Conservation (phyloP, 768 basidiomycete genomes). For the Tephrocybe sp. region DNA sequence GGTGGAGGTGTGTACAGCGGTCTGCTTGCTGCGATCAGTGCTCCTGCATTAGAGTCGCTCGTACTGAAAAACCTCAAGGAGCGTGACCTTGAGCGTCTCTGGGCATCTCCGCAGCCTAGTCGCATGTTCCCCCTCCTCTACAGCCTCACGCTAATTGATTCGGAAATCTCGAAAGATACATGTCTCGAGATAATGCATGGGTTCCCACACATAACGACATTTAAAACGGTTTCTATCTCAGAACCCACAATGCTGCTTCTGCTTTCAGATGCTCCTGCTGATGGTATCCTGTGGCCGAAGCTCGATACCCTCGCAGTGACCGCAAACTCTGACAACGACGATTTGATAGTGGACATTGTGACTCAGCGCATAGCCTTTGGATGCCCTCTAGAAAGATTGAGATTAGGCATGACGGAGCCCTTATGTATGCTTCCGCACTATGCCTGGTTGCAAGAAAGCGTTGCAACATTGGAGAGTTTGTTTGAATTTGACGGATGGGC, state of each 20-base stretch:
- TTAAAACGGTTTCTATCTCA: conserved; percentile 24
- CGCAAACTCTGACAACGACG: conserved; percentile 24
- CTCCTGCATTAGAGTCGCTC: conserved; percentile 38
- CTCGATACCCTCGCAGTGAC: conserved; percentile 28
- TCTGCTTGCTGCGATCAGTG: conserved; percentile 35
- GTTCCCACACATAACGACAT: conserved; percentile 33
- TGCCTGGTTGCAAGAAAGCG: conserved; percentile 12
- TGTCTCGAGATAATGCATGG: conserved; percentile 28
- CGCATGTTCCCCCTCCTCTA: conserved; percentile 32
- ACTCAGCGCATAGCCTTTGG: conserved; percentile 21
- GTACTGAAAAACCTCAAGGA: conserved; percentile 41
- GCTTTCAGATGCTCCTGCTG: conserved; percentile 16
- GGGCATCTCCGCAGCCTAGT: conserved; percentile 18
- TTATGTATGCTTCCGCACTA: conserved; percentile 16
- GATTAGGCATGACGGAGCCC: conserved; percentile 22
- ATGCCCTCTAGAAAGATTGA: conserved; percentile 26
- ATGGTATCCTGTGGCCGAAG: conserved; percentile 31
- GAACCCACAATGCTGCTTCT: conserved; percentile 26
- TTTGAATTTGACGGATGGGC: conserved; percentile 29
- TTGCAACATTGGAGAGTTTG: conserved; percentile 24
- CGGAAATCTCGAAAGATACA: conserved; percentile 31
- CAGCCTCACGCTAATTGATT: conserved; percentile 39
- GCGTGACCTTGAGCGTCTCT: conserved; percentile 39
- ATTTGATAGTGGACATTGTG: conserved; percentile 24
- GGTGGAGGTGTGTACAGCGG: conserved; percentile 35